phyloP scores from a whole-genome alignment of 1,284 basidiomycete genomes.

The Stereum hirsutum region DNA sequence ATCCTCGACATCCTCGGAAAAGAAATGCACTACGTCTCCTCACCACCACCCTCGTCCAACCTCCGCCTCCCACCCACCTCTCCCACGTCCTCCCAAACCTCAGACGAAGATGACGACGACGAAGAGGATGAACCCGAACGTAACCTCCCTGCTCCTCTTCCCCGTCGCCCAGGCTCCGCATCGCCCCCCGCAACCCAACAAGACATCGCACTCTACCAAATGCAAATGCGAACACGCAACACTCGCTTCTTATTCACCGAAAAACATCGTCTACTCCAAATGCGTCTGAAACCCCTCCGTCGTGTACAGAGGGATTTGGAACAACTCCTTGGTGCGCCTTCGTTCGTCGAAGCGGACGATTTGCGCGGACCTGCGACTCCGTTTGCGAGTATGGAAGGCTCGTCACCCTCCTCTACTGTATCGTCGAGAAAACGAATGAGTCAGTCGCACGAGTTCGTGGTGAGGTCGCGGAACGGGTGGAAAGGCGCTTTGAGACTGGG shows the following conservation, averaged over 20 bases:
- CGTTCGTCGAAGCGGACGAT: slow-evolving; percentile 21
- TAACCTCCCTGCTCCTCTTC: too few relatives aligned
- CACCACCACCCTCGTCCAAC: too few relatives aligned
- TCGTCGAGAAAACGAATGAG: slow-evolving; percentile 9
- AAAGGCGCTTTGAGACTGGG: slow-evolving; percentile 33
- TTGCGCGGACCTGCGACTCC: slow-evolving; percentile 2
- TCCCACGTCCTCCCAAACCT: neutral
- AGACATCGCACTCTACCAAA: neutral
- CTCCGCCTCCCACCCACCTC: too few relatives aligned
- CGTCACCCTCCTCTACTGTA: slow-evolving; percentile 19
- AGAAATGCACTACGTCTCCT: slow-evolving; percentile 4
- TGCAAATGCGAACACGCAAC: neutral
- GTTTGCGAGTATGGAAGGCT: neutral
- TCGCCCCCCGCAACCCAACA: neutral
- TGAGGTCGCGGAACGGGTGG: slow-evolving; percentile 55
- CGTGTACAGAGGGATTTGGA: slow-evolving; percentile 56
- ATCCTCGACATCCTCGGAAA: slow-evolving; percentile 34
- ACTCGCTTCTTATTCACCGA: slow-evolving; percentile 39
- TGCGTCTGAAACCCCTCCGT: slow-evolving; percentile 47
- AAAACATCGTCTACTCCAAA: slow-evolving; percentile 47
- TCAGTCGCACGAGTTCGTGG: slow-evolving; percentile 34
- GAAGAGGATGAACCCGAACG: too few relatives aligned
- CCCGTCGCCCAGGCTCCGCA: neutral
- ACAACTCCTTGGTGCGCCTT: slow-evolving; percentile 43
- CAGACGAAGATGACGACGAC: neutral